Conservation (phyloP, 192 early-diverging fungal genomes). For the Podochytrium sp. region DNA sequence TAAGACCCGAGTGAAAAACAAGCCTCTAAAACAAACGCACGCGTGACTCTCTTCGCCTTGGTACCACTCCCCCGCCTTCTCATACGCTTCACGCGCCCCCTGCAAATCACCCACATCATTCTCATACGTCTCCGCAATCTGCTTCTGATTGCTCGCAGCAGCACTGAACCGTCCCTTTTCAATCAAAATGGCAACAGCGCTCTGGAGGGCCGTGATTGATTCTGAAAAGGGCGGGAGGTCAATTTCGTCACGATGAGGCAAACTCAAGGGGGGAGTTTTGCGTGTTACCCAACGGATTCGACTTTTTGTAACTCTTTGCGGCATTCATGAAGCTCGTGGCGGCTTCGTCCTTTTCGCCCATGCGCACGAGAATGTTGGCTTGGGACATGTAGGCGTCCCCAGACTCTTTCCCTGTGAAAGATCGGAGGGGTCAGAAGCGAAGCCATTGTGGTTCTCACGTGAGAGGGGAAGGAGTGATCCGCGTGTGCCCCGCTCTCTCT, state of each 20-base stretch:
- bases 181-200: constrained; percentile 81
- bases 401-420: constrained; percentile 88
- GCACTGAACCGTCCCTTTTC: constrained; percentile 84
- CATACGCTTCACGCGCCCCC: constrained; percentile 84
- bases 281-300: constrained; percentile 66
- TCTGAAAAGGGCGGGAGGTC: constrained; percentile 53
- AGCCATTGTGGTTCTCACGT: not conserved
- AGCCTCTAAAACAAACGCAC: constrained; percentile 50
- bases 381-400: constrained; percentile 91
- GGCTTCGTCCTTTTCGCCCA: constrained; percentile 86
- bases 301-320: constrained; percentile 89
- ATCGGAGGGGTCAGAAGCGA: not conserved
- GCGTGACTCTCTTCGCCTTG: constrained; percentile 87
- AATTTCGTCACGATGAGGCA: too few relatives aligned
- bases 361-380: constrained; percentile 75
- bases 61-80: constrained; percentile 92
- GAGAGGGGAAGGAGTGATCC: not conserved
- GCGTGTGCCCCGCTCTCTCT: not conserved
- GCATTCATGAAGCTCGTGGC: constrained; percentile 82
- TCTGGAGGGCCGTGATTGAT: constrained; percentile 72
- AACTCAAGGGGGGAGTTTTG: not conserved
- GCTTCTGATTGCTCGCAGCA: constrained; percentile 93
- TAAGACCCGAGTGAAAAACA: too few relatives aligned
- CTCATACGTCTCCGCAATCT: constrained; percentile 92
- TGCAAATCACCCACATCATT: constrained; percentile 77